Base-by-base conservation (phyloP, 2,329 filamentous ascomycete species). In the Pseudocercospora macadamiae region DNA sequence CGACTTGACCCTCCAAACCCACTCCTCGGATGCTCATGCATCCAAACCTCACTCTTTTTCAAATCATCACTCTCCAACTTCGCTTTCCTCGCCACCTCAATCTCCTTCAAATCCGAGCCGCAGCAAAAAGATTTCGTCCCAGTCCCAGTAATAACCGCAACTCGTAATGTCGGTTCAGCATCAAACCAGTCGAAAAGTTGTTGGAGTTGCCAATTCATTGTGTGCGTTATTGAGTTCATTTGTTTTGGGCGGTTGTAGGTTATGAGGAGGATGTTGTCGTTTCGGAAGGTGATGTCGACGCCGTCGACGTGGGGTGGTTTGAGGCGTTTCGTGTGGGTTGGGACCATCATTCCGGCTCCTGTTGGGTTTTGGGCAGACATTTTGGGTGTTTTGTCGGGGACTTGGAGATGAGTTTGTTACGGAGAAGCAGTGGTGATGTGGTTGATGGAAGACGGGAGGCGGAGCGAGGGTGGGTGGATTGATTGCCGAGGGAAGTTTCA, bases 1-100 rank as follows among this genome's bases (percentile, higher is more conserved):
- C 80, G 75, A 39, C 80, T 82, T 12, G 87, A 67, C 0, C 82
- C 84, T 10, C 74, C 79, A 68, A 85, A 83, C 0, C 83, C 84
- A 1, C 73, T 72, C 21, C 65, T 57, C 3, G 60, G 62, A 54
- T 66, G 57, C 26, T 61, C 64, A 53, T 64, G 59, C 26, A 64
- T n/a, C 44, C 57, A 66, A 8, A 58, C 57, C 51, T 63, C 39
- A 0, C 51, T 51, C 30, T 57, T 61, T 37, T 57, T 64, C 44
- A 62, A 10, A 39, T 65, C 60, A 30, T 57, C 51, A 4, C 36
- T 52, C 3, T 44, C 36, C 34, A 63, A 32, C 53, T 57, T 61
- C 26, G 57, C 52, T 26, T 56, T 53, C 36, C 59, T 47, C 7
- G 62, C 55, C 30, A 55, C 28, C 37, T 62, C 60, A 65, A 74